These are phyloP conservation scores for Penicillium palitans DNA, from an alignment of 2,329 filamentous ascomycete genomes.

Conservation along the genomic window DNA sequence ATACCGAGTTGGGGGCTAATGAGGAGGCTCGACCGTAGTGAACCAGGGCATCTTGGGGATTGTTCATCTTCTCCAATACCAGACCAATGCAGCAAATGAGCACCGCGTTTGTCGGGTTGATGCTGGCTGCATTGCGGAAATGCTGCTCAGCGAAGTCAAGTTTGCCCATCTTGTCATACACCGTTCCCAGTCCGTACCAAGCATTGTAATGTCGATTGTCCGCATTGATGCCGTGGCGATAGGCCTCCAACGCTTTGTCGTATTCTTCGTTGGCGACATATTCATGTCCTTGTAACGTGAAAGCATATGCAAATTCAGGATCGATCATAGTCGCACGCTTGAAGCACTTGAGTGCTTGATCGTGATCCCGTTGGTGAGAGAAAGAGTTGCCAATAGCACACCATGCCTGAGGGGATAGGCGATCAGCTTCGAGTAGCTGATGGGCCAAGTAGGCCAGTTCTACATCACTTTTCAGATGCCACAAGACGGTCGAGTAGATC, in stretches of 20 bases:
- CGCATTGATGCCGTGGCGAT: conserved; percentile 79
- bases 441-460: conserved; percentile 91
- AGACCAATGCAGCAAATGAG: conserved; percentile 89
- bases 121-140: conserved; percentile 80
- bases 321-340: conserved; percentile 89
- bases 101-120: conserved; percentile 93
- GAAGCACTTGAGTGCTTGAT: conserved; percentile 92
- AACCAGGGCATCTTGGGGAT: conserved; percentile 72
- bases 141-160: conserved; percentile 89
- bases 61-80: conserved; percentile 84
- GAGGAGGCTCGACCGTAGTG: conserved; percentile 82
- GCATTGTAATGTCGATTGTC: conserved; percentile 94
- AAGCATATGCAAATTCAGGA: conserved; percentile 89
- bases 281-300: conserved; percentile 93
- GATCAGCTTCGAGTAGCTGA: conserved; percentile 81
- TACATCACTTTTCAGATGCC: conserved; percentile 91
- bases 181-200: conserved; percentile 84
- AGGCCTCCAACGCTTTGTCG: conserved; percentile 86
- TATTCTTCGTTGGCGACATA: conserved; percentile 96
- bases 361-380: conserved; percentile 87
- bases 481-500: conserved; percentile 97
- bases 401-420: conserved; percentile 92
- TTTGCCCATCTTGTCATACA: conserved; percentile 87
- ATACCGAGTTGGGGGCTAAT: conserved; percentile 74
- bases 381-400: conserved; percentile 93